Base-by-base conservation (phyloP, 495 filamentous ascomycete species). In the Chaetomium tenue region DNA sequence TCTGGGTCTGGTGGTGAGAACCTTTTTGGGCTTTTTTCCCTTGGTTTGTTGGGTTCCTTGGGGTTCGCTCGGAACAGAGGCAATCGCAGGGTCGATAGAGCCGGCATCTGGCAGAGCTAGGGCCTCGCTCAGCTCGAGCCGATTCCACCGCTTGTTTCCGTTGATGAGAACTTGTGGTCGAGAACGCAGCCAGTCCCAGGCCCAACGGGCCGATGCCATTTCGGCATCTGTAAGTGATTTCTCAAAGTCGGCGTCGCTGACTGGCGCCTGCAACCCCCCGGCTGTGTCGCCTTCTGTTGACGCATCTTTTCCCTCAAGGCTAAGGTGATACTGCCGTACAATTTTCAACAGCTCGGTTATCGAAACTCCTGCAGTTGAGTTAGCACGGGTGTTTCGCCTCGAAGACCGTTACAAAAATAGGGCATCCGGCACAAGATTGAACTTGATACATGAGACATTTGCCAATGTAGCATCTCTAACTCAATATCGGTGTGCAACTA, bases 121-220 rank as follows among this genome's bases (percentile, higher is more conserved):
- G 30, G 78, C 73, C 18, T 82, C 70, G 48, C 73, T 68, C 51
- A 81, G 57, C 22, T 70, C 69, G 48, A 79, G 72, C n/a, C 73
- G 69, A 59, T 81, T 81, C 61, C 72, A 81, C 33, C 67, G 65
- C 56, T 75, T 74, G 48, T 79, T 64, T 9, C 64, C 66, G 42
- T 78, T 78, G 33, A 82, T 73, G 13, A 74, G 76, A 22, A 82
- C 78, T 20, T 82, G 78, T 0, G 74, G 61, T 42, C 75, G 74
- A 25, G 67, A 69, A 22, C 75, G 74, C 40, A 81, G 56, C 79
- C 79, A 82, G 60, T 69, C 67, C 80, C 80, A 82, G 15, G 77
- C 74, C 64, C 76, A 80, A 50, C 74, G 72, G 15, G 70, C 72
- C 16, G 77, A 71, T 16, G 60, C 69, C 66, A 77, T 61, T 53